phyloP scores from a whole-genome alignment of 345 rosid species.

The Psidium guajava region DNA sequence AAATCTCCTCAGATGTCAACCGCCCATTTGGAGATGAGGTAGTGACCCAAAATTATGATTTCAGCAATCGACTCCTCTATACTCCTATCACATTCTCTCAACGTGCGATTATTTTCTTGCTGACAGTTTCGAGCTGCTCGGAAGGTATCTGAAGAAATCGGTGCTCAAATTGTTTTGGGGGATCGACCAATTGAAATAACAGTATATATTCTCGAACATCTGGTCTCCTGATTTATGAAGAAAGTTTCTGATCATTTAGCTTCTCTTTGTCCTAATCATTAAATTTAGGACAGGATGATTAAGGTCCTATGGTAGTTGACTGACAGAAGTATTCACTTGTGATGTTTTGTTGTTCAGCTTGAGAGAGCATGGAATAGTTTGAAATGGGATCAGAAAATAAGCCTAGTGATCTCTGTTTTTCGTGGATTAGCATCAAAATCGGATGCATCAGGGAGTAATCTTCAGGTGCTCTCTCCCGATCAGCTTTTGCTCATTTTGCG shows the following conservation, averaged over 20 bases:
- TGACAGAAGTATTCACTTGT: background rate
- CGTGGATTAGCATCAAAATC: conserved; percentile 54
- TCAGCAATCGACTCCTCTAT: background rate
- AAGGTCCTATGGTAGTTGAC: background rate
- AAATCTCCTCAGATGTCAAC: conserved; percentile 56
- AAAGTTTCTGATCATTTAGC: background rate
- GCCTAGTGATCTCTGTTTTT: conserved; percentile 33
- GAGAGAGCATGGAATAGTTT: conserved; percentile 76
- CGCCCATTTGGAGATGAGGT: conserved; percentile 91
- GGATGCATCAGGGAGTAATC: conserved; percentile 14
- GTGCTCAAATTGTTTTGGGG: conserved; percentile 84
- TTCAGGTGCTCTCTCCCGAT: conserved; percentile 20
- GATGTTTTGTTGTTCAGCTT: conserved; percentile 23
- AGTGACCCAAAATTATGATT: background rate
- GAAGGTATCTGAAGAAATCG: conserved; percentile 63
- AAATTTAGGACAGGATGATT: background rate
- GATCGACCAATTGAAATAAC: conserved; percentile 89
- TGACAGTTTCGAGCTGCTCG: conserved; percentile 81
- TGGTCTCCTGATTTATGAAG: background rate
- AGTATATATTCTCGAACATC: conserved; percentile 13
- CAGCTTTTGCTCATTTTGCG: background rate
- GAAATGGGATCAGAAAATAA: conserved; percentile 43
- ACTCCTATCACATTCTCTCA: background rate
- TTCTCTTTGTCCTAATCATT: background rate
- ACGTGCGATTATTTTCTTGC: background rate